These are phyloP conservation scores for Kodamaea lidongshanica DNA, from an alignment of 805 yeast species.

Conservation along the genomic window DNA sequence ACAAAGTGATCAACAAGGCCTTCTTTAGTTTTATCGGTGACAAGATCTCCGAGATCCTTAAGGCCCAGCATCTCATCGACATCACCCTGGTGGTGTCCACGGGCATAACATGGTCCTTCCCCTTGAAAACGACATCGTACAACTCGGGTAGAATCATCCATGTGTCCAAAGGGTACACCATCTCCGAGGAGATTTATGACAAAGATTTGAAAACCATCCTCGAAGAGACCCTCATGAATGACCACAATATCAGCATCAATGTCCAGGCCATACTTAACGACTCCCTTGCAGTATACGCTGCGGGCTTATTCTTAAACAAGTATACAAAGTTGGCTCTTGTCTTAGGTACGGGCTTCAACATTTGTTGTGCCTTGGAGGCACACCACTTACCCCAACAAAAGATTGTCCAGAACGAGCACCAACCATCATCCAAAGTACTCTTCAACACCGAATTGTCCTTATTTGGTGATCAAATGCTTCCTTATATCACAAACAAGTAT, in stretches of 20 bases:
- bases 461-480: conserved; percentile 39
- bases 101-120: conserved; percentile 57
- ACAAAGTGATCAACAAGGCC: conserved; percentile 32
- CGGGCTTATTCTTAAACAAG: conserved; percentile 40
- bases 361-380: conserved; percentile 36
- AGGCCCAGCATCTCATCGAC: conserved; percentile 14
- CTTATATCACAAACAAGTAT: conserved; percentile 29
- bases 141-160: conserved; percentile 42
- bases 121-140: conserved; percentile 37
- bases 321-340: conserved; percentile 47
- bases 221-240: conserved; percentile 22
- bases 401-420: conserved; percentile 1
- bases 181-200: conserved; percentile 38
- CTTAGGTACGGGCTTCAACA: conserved; percentile 63
- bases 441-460: conserved; percentile 52
- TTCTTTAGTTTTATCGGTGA: conserved; percentile 42
- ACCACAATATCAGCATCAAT: conserved; percentile 22
- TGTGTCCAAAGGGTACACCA: conserved; percentile 57
- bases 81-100: conserved; percentile 20
- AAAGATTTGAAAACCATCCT: conserved; percentile 39
- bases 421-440: conserved; percentile 17
- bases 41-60: conserved; percentile 25
- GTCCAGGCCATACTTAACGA: conserved; percentile 53
- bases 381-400: conserved; percentile 15
- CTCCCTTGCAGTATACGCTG: conserved; percentile 57